Conservation (phyloP, 2,329 filamentous ascomycete species). For the Grosmannia huntii region DNA sequence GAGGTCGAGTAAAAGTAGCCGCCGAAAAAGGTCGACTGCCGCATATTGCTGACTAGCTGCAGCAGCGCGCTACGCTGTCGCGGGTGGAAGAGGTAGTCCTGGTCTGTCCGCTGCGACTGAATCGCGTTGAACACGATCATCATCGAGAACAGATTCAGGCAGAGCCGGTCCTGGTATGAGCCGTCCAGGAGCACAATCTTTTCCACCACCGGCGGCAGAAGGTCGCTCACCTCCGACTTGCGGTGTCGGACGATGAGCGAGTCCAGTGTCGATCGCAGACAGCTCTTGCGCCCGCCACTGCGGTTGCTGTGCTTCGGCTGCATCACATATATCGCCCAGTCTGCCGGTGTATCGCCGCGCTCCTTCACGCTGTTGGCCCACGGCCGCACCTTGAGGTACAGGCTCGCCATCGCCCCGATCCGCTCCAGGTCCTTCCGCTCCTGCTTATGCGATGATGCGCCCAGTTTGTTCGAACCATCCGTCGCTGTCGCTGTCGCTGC, state of each 20-base stretch:
- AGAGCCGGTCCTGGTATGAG: constrained; percentile 72
- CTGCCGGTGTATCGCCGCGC: constrained; percentile 39
- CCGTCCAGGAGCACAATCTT: constrained; percentile 63
- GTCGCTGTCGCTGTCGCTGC: constrained; percentile 4
- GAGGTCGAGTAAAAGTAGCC: constrained; percentile 59
- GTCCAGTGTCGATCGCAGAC: constrained; percentile 58
- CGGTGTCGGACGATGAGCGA: constrained; percentile 72
- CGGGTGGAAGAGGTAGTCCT: constrained; percentile 81
- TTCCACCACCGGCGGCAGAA: constrained; percentile 60
- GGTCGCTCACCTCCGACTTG: constrained; percentile 54
- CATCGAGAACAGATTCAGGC: constrained; percentile 73
- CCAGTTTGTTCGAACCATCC: constrained; percentile 8
- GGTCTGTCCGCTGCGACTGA: constrained; percentile 70
- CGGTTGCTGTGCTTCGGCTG: constrained; percentile 37
- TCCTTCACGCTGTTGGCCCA: constrained; percentile 54
- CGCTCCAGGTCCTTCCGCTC: constrained; percentile 54
- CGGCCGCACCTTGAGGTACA: constrained; percentile 65
- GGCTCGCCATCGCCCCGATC: constrained; percentile 49
- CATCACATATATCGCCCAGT: constrained; percentile 65
- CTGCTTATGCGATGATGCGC: constrained; percentile 29
- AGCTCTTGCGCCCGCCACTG: constrained; percentile 44
- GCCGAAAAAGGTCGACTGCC: constrained; percentile 74
- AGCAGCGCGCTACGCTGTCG: constrained; percentile 55
- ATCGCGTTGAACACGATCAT: constrained; percentile 77
- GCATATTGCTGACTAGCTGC: constrained; percentile 62